Evolutionary conservation across 345 rosid genomes (phyloP), one percentile per base, ranked within the genome.

Genomic region (Corchorus olitorius): DNA sequence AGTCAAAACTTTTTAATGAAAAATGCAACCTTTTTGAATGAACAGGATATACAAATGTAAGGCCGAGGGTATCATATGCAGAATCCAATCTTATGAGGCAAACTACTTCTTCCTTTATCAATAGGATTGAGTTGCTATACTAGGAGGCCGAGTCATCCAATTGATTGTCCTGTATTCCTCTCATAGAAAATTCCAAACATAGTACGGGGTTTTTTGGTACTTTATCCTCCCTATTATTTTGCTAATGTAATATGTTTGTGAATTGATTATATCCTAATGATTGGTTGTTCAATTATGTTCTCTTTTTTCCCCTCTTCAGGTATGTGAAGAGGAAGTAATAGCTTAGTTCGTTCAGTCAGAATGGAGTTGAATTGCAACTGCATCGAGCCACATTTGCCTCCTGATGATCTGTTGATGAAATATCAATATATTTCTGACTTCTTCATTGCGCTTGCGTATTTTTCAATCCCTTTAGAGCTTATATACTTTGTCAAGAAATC

Each of bases 401-500:
- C 97, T 0, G 99, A 89, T 76, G 98, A 94, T 12, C 74, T 97
- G 82, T 80, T 94, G 80, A 94, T 92, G 97, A 97, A 92, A 79
- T 97, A 97, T 71, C 99, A 97, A 79, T 97, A 97, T 81, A 94
- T 97, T 39, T 97, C 99, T 0, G 99, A 97, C 84, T 94, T 97
- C 92, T 92, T 97, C 77, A 97, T 97, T 56, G 99, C 99, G 4
- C 83, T 97, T 76, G 99, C 99, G 8, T 97, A 97, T 77, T 97
- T 97, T 73, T 97, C 99, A 2, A 97, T 97, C 78, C 99, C 99
- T 68, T 82, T 96, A 2, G 99, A 97, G 87, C 85, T 97, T 60
- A 92, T 97, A 53, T 97, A 97, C 80, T 97, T 97, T 60, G 99
- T 97, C 73, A 97, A 97, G 89, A 94, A 97, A 82, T 97, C 99